Percentiles rank a stretch among this genome's conserved stretches.
Conservation (phyloP, 257 asterid species). For the Solanum rostratum region DNA sequence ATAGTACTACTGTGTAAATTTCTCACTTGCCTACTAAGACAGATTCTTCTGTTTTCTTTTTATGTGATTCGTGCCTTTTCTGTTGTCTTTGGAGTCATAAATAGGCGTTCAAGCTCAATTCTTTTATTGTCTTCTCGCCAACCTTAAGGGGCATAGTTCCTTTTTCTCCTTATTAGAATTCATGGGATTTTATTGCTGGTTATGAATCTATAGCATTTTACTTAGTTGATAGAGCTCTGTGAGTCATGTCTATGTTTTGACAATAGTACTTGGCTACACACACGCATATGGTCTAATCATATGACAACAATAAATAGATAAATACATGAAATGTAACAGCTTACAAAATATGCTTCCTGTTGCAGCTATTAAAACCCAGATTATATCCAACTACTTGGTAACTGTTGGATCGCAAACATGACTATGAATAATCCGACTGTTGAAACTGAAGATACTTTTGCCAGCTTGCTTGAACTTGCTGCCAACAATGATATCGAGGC, state of each 20-base stretch:
- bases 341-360: neutral
- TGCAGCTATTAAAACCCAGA: constrained; percentile 8
- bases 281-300: neutral
- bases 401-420: constrained; percentile 14
- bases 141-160: neutral
- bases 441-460: constrained; percentile 1
- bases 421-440: constrained; percentile 5
- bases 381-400: constrained; percentile 1
- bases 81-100: neutral
- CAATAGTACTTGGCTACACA: neutral
- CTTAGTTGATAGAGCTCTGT: neutral
- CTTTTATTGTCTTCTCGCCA: neutral
- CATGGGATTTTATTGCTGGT: neutral
- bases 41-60: neutral
- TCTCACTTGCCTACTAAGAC: neutral
- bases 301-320: neutral
- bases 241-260: neutral
- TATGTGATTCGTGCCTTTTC: neutral
- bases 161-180: neutral
- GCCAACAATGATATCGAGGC: constrained; percentile 10
- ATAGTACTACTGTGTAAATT: neutral
- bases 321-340: neutral
- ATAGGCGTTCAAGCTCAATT: neutral
- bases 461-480: constrained; percentile 12
- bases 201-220: neutral